A percentile compares a stretch with the other conserved stretches of the same genome.
These are phyloP conservation scores for Umbelopsis ramanniana DNA, from an alignment of 192 early-diverging fungal species.

Conservation along the genomic window DNA sequence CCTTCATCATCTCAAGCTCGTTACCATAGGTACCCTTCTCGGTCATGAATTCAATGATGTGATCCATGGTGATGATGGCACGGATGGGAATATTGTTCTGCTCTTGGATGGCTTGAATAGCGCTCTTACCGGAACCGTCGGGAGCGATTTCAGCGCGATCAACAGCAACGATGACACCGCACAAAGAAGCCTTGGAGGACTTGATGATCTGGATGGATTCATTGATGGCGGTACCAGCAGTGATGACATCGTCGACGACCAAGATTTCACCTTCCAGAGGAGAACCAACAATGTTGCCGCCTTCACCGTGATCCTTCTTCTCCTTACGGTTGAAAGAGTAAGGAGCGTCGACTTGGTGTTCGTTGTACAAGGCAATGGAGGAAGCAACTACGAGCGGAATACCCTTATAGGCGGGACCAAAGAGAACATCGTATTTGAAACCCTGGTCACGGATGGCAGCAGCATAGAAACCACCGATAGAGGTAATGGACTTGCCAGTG, in stretches of 20 bases:
- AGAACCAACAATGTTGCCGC: conserved; percentile 93
- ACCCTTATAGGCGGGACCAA: conserved; percentile 99
- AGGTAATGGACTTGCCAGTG: conserved; percentile 80
- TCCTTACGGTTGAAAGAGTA: conserved; percentile 99
- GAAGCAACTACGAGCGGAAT: conserved; percentile 90
- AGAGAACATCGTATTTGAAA: conserved; percentile 84
- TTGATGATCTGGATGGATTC: conserved; percentile 86
- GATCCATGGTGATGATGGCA: conserved; percentile 83
- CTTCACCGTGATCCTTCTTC: conserved; percentile 98
- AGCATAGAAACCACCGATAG: conserved; percentile 91
- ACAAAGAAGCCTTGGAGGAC: conserved; percentile 68
- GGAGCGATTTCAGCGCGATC: conserved; percentile 89
- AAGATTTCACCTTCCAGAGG: conserved; percentile 77
- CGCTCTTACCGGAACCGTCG: conserved; percentile 70
- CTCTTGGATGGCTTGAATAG: conserved; percentile 91
- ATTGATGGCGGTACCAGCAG: conserved; percentile 97
- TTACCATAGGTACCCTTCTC: conserved; percentile 67
- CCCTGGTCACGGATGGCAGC: conserved; percentile 74
- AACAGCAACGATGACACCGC: conserved; percentile 90
- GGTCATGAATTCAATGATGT: conserved; percentile 88
- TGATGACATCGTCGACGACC: conserved; percentile 98
- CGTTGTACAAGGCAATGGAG: conserved; percentile 73
- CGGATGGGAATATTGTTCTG: conserved; percentile 81
- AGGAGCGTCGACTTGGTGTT: conserved; percentile 65
- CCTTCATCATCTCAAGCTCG: conserved; percentile 72